phyloP scores from a whole-genome alignment of 1,284 basidiomycete genomes.

The Malassezia nana region DNA sequence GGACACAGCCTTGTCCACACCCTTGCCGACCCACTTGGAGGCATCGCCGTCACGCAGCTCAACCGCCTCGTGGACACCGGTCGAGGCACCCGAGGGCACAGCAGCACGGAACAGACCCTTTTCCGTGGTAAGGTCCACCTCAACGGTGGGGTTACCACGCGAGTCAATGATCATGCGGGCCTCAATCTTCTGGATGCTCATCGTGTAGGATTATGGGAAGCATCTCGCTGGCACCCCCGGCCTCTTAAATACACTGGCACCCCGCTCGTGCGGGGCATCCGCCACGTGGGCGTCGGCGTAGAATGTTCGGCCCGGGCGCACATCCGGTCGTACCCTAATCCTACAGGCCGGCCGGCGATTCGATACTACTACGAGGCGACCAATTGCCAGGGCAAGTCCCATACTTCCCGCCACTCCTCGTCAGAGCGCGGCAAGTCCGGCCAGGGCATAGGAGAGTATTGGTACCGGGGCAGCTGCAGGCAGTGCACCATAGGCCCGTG shows the following conservation, averaged over 20 bases:
- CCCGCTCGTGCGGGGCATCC: neutral
- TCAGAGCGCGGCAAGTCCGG: constrained; percentile 11
- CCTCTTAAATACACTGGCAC: neutral
- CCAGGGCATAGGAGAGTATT: neutral
- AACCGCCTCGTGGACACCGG: constrained; percentile 94
- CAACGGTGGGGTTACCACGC: constrained; percentile 48
- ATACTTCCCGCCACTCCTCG: constrained; percentile 10
- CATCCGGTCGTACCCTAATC: no score
- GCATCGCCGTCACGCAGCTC: constrained; percentile 98
- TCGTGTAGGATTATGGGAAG: constrained; percentile 16
- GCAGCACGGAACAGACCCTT: constrained; percentile 80
- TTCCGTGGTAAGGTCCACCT: constrained; percentile 45
- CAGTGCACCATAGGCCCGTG: constrained; percentile 1
- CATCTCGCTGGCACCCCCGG: neutral
- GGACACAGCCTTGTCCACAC: constrained; percentile 76
- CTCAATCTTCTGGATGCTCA: constrained; percentile 39
- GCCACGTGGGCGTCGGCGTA: neutral
- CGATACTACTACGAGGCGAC: neutral
- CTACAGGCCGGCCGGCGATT: neutral
- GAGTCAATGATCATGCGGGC: constrained; percentile 44
- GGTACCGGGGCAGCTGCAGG: constrained; percentile 6
- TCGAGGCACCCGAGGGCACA: constrained; percentile 96
- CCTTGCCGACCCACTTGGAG: constrained; percentile 80
- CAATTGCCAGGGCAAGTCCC: constrained; percentile 11
- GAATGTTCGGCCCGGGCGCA: neutral